Conservation (phyloP, 192 early-diverging fungal genomes). For the Phlyctochytrium bullatum region DNA sequence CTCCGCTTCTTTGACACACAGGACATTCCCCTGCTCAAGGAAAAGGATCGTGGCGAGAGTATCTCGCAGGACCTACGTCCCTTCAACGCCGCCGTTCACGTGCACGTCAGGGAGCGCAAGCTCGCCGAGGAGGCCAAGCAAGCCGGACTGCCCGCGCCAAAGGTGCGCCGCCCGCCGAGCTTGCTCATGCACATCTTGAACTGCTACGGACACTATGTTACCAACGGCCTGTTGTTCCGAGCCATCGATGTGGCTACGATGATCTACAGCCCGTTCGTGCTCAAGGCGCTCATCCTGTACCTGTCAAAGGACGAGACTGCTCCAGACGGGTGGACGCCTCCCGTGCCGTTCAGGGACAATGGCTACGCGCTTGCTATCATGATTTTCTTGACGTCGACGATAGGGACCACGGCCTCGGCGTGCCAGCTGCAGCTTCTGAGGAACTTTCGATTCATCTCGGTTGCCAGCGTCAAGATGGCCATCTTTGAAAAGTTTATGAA, state of each 20-base stretch:
- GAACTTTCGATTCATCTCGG: background rate
- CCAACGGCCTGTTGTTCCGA: background rate
- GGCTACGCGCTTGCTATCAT: background rate
- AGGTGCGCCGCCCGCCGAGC: no score
- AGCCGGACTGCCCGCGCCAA: no score
- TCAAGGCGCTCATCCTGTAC: conserved; percentile 16
- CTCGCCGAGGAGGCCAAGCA: no score
- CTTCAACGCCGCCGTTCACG: background rate
- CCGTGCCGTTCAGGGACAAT: conserved; percentile 4
- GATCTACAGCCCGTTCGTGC: conserved; percentile 9
- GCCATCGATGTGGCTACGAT: background rate
- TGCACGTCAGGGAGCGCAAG: background rate
- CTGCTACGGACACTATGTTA: background rate
- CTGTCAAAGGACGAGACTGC: no score
- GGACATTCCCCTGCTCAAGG: background rate
- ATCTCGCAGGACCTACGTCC: background rate
- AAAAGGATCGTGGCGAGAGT: background rate
- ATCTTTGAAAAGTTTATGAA: conserved; percentile 4
- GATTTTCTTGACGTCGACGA: background rate
- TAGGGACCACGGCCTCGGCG: background rate
- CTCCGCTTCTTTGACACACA: no score
- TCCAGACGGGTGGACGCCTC: background rate
- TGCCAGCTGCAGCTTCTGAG: background rate
- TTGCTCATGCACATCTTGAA: background rate
- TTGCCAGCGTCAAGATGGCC: background rate